Evolutionary conservation across 169 alveolate genomes (phyloP).

Genomic region (Besnoitia besnoiti): DNA sequence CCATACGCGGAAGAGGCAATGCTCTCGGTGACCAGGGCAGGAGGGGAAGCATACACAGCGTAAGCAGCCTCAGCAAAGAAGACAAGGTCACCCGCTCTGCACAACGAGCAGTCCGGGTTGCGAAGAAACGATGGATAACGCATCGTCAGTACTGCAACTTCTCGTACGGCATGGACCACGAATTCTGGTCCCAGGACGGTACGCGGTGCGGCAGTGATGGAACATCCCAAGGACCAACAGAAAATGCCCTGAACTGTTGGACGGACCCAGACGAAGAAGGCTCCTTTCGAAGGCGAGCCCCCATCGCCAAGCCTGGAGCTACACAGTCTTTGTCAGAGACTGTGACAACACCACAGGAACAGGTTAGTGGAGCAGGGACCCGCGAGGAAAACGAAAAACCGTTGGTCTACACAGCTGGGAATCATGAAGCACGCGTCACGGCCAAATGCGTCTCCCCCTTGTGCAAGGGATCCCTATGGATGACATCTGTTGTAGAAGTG

Average conservation of each 20-base stretch:
- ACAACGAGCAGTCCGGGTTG: background rate
- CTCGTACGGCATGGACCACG: too few relatives aligned
- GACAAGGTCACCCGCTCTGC: background rate
- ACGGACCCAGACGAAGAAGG: too few relatives aligned
- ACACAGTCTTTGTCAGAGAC: background rate
- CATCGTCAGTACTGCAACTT: background rate
- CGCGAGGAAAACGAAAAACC: background rate
- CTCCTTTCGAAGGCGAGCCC: too few relatives aligned
- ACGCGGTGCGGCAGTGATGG: too few relatives aligned
- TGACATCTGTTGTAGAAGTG: background rate
- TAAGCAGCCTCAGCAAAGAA: slow-evolving; percentile 25
- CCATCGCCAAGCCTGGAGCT: background rate
- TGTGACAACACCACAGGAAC: background rate
- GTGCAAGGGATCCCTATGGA: background rate
- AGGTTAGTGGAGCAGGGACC: background rate
- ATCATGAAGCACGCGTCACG: background rate
- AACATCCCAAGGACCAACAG: too few relatives aligned
- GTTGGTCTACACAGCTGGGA: background rate
- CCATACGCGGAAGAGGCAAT: background rate
- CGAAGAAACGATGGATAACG: background rate
- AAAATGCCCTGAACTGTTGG: too few relatives aligned
- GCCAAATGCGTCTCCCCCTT: background rate
- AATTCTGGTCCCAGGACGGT: too few relatives aligned
- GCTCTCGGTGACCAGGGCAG: background rate
- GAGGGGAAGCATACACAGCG: slow-evolving; percentile 18